Base-by-base conservation (phyloP, 257 asterid species). In the Datura wrightii region DNA sequence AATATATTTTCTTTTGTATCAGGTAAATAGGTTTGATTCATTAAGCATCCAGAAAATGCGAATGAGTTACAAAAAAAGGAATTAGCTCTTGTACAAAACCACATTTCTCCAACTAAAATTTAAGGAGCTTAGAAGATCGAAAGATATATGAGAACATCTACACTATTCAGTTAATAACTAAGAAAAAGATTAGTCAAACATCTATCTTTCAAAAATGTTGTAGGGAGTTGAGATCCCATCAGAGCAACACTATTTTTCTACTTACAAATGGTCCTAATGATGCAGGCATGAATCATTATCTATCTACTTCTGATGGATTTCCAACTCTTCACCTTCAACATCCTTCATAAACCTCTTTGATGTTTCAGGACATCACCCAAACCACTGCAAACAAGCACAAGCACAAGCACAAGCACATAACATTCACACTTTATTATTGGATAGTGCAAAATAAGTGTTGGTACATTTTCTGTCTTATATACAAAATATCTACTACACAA, bases 221-320 rank as follows among this genome's bases (percentile, higher is more conserved):
- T 36, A 65, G 72, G 72, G 72, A 65, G 44, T 36, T 65, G 44
- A 65, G 46, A 65, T 34, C 72, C 46, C 72, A 65, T 34, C 19
- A 34, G 72, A 5, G 46, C 71, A 63, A 63, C 44, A 34, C n/a
- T 66, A 66, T 65, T 66, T 66, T 5, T 36, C 48, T 66, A 46
- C 19, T 66, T 34, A 65, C 71, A 31, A 65, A 65, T 65, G n/a
- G 42, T 31, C 70, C 70, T 24, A 31, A 10, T 63, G 19, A 63
- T 34, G 71, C 71, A 11, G 18, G 74, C 72, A 66, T 66, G 74
- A 66, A 66, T 8, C 19, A 34, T 66, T 66, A 66, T 46, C 74
- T 6, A 36, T 48, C 53, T 48, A 9, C 53, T 48, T 48, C 59
- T 54, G n/a, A 14, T 54, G 59, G 59, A 54, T 54, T 54, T 54